A percentile compares a stretch with the other conserved stretches of the same genome.
Conservation (phyloP, 768 basidiomycete genomes). For the Amyloporia xantha region DNA sequence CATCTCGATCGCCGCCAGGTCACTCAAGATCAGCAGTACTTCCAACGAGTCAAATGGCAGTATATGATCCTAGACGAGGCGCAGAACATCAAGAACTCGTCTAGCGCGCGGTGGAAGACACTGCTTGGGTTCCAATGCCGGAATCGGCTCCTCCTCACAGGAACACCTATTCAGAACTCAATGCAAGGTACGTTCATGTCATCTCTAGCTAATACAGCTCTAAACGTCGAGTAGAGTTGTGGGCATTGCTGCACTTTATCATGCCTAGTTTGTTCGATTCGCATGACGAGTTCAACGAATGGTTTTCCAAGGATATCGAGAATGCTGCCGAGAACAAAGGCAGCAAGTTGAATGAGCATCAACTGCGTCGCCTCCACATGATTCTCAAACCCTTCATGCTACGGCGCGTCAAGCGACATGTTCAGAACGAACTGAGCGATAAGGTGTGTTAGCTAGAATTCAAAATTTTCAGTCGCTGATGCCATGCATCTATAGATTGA, state of each 20-base stretch:
- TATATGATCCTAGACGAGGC: conserved; percentile 99
- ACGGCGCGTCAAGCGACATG: conserved; percentile 92
- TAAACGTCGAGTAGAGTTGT: conserved; percentile 58
- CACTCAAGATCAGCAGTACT: conserved; percentile 96
- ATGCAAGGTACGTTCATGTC: conserved; percentile 78
- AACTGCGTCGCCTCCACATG: conserved; percentile 93
- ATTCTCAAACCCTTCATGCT: conserved; percentile 99
- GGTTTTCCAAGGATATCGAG: conserved; percentile 99
- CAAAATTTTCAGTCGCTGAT: not conserved
- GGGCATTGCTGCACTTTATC: conserved; percentile 98
- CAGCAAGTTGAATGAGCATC: conserved; percentile 89
- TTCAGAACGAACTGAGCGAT: conserved; percentile 99
- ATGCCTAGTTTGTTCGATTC: conserved; percentile 99
- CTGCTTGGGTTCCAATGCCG: conserved; percentile 92
- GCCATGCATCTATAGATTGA: conserved; percentile 63
- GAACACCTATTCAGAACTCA: conserved; percentile 98
- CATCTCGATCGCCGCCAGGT: conserved; percentile 44
- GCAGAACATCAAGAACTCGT: conserved; percentile 98
- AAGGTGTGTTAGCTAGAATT: conserved; percentile 56
- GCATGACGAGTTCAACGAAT: conserved; percentile 98
- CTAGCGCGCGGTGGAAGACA: conserved; percentile 95
- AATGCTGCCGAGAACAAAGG: conserved; percentile 90
- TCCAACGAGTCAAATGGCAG: conserved; percentile 97
- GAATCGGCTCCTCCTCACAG: conserved; percentile 90
- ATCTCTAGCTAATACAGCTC: not conserved